A percentile compares a stretch with the other conserved stretches of the same genome.
Evolutionary conservation across 177 flowering plant species (phyloP).

Genomic region (Vitis hybrid): DNA sequence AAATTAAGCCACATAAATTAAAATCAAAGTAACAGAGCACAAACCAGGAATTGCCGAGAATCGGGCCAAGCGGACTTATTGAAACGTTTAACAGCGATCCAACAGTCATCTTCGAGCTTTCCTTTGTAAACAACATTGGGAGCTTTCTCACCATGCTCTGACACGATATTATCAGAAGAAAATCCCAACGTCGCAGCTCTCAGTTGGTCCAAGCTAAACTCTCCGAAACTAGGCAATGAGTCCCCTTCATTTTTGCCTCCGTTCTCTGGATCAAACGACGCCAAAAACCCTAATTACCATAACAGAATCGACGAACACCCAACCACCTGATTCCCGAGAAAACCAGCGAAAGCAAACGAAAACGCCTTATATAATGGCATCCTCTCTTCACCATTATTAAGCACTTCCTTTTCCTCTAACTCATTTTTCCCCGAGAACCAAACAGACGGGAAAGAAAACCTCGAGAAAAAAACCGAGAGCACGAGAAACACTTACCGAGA

Average conservation of each 20-base stretch:
- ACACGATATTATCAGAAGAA: constrained; percentile 52
- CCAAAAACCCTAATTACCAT: constrained; percentile 1
- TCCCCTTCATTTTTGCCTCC: constrained; percentile 29
- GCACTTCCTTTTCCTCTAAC: too few relatives aligned
- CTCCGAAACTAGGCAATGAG: constrained; percentile 37
- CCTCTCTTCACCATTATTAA: too few relatives aligned
- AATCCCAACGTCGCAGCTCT: constrained; percentile 52
- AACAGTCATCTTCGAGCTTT: constrained; percentile 38
- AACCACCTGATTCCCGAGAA: not conserved
- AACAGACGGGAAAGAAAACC: not conserved
- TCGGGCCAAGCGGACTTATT: constrained; percentile 75
- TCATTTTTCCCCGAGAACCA: not conserved
- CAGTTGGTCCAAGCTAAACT: constrained; percentile 49
- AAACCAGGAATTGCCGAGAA: constrained; percentile 54
- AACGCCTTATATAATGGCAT: too few relatives aligned
- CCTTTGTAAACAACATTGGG: constrained; percentile 71
- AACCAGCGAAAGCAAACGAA: not conserved
- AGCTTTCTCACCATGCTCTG: constrained; percentile 77
- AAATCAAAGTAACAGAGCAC: constrained; percentile 2
- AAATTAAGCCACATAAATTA: not conserved
- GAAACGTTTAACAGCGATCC: constrained; percentile 64
- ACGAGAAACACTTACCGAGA: constrained; percentile 27
- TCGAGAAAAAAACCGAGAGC: not conserved
- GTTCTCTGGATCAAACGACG: constrained; percentile 26
- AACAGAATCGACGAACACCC: too few relatives aligned